phyloP scores from a whole-genome alignment of 1,139 yeast genomes.

The Hansenula lynferdii region DNA sequence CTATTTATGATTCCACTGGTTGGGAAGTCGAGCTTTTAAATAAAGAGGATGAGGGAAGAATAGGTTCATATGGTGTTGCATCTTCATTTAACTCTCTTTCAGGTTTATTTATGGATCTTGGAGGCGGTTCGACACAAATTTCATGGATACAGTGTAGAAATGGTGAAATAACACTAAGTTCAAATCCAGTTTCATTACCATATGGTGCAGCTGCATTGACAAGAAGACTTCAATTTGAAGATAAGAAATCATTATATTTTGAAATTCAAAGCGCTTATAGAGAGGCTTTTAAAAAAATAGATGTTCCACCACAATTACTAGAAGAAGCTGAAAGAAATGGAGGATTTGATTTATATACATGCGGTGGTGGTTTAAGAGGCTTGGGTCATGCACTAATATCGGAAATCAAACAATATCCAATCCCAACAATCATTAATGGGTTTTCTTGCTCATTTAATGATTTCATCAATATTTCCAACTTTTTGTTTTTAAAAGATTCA shows the following conservation, averaged over 20 bases:
- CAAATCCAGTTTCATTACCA: conserved; percentile 54
- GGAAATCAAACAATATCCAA: conserved; percentile 46
- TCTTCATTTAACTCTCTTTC: conserved; percentile 57
- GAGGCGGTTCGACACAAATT: conserved; percentile 60
- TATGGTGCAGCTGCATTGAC: conserved; percentile 65
- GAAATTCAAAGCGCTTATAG: conserved; percentile 44
- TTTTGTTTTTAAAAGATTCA: conserved; percentile 35
- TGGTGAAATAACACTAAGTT: conserved; percentile 50
- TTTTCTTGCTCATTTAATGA: conserved; percentile 49
- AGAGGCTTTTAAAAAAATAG: conserved; percentile 42
- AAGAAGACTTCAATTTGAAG: conserved; percentile 44
- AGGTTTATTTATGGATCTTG: conserved; percentile 63
- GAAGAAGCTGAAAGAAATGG: conserved; percentile 45
- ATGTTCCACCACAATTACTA: conserved; percentile 36
- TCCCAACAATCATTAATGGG: conserved; percentile 61
- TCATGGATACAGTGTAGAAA: conserved; percentile 56
- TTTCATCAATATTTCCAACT: conserved; percentile 43
- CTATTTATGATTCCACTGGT: conserved; percentile 48
- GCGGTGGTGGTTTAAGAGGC: conserved; percentile 68
- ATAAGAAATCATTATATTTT: conserved; percentile 35
- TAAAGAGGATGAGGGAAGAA: conserved; percentile 55
- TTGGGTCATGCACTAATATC: conserved; percentile 54
- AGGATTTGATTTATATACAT: conserved; percentile 54
- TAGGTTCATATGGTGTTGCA: conserved; percentile 65
- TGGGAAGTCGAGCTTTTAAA: conserved; percentile 56